These are phyloP conservation scores for Yamadazyma olivae DNA, from an alignment of 805 yeast species.

Conservation along the genomic window DNA sequence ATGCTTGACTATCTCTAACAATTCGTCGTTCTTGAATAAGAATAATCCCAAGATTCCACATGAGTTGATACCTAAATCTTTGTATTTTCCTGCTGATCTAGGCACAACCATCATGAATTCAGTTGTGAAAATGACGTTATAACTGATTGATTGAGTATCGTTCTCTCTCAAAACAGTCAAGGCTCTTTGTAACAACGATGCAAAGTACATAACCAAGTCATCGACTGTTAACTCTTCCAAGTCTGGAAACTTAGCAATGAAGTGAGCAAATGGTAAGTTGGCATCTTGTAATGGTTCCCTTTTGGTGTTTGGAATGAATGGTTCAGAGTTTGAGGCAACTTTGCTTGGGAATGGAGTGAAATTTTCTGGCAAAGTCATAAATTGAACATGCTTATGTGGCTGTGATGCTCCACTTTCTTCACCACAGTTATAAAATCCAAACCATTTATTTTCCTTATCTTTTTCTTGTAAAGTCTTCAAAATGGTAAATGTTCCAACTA, in stretches of 20 bases:
- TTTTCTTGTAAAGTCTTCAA: slow-evolving; percentile 46
- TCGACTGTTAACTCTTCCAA: slow-evolving; percentile 47
- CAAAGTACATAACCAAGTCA: slow-evolving; percentile 62
- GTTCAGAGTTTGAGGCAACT: slow-evolving; percentile 38
- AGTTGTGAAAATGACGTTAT: slow-evolving; percentile 78
- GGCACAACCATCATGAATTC: slow-evolving; percentile 89
- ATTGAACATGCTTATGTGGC: slow-evolving; percentile 89
- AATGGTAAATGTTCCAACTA: slow-evolving; percentile 55
- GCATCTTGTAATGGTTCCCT: slow-evolving; percentile 60
- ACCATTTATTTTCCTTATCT: slow-evolving; percentile 44
- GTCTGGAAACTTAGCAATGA: slow-evolving; percentile 57
- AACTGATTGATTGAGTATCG: slow-evolving; percentile 51
- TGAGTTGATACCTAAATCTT: slow-evolving; percentile 67
- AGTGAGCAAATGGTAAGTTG: slow-evolving; percentile 79
- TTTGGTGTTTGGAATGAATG: slow-evolving; percentile 49
- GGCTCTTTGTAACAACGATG: slow-evolving; percentile 67
- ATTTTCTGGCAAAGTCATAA: slow-evolving; percentile 63
- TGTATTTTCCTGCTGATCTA: slow-evolving; percentile 55
- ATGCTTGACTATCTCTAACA: slow-evolving; percentile 43
- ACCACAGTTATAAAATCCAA: slow-evolving; percentile 90
- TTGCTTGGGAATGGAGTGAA: slow-evolving; percentile 57
- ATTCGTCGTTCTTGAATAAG: slow-evolving; percentile 65
- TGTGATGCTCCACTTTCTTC: slow-evolving; percentile 91
- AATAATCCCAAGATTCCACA: slow-evolving; percentile 79
- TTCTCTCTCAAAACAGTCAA: slow-evolving; percentile 62